A percentile compares a stretch with the other conserved stretches of the same genome.
Evolutionary conservation across 768 basidiomycete species (phyloP).

Genomic region (Leucocoprinus birnbaumii): DNA sequence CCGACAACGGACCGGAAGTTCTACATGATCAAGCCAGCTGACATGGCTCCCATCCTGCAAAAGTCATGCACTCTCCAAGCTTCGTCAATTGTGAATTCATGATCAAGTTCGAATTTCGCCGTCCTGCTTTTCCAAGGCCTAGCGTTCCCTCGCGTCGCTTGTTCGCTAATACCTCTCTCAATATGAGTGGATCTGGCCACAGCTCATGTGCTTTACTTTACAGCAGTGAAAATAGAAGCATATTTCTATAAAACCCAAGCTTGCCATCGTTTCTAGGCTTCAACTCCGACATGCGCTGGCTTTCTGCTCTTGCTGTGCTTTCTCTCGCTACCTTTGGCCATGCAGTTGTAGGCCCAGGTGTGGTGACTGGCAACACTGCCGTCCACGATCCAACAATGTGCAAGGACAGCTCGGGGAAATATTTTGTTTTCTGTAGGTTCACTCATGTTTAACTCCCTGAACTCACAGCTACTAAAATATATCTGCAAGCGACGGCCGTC

Average conservation of each 20-base stretch:
- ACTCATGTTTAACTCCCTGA: background rate
- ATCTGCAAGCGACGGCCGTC: constrained; percentile 33
- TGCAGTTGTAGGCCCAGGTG: constrained; percentile 32
- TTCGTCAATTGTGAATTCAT: background rate
- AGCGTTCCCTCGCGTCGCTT: background rate
- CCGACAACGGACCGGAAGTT: constrained; percentile 1
- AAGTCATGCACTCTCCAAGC: background rate
- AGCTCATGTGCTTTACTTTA: too few relatives aligned
- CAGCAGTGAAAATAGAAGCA: background rate
- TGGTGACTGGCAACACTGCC: constrained; percentile 37
- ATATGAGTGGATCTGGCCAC: too few relatives aligned
- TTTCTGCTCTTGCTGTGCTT: constrained; percentile 14
- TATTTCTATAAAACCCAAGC: background rate
- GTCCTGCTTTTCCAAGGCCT: background rate
- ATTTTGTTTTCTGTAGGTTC: constrained; percentile 46
- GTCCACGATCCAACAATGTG: constrained; percentile 50
- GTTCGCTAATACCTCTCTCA: background rate
- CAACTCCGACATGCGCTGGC: constrained; percentile 23
- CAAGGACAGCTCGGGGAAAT: constrained; percentile 43
- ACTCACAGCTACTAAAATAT: background rate
- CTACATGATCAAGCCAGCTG: constrained; percentile 6
- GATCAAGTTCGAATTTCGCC: constrained; percentile 10
- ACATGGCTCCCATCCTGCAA: background rate
- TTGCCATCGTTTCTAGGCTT: constrained; percentile 36
- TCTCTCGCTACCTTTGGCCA: constrained; percentile 15